These are phyloP conservation scores for Xerophyta viscosa DNA, from an alignment of 106 monocot species.

Conservation along the genomic window DNA sequence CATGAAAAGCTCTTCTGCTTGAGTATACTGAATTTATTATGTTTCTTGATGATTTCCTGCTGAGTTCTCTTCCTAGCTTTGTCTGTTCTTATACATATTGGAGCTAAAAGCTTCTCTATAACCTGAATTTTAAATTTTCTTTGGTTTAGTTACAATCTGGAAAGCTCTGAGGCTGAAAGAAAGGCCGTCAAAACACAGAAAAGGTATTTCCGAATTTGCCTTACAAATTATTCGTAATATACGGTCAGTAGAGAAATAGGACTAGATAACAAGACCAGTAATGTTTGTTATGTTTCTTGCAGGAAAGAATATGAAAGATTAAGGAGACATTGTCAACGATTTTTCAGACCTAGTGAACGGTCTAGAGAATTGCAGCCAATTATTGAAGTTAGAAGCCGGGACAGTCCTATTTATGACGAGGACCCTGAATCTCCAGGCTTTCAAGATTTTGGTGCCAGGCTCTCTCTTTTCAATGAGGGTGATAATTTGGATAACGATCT, in stretches of 20 bases:
- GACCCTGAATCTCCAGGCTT: conserved; percentile 22
- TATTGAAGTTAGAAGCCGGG: conserved; percentile 12
- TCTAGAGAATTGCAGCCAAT: conserved; percentile 19
- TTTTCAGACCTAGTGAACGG: conserved; percentile 21
- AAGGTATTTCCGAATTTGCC: conserved; percentile 31
- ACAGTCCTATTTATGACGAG: conserved; percentile 19
- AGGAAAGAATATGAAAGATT: conserved; percentile 73
- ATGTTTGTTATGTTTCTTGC: conserved; percentile 6
- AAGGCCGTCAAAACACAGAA: conserved; percentile 39
- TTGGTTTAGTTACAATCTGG: conserved; percentile 62
- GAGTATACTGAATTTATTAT: not conserved
- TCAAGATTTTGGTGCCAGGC: conserved; percentile 17
- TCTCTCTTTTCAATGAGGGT: conserved; percentile 18
- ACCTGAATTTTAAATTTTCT: conserved; percentile 4
- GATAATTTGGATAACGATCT: not conserved
- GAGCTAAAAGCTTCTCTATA: not conserved
- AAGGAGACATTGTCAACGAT: conserved; percentile 41
- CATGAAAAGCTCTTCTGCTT: not conserved
- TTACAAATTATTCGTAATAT: not conserved
- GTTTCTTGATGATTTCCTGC: not conserved
- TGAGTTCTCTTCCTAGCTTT: not conserved
- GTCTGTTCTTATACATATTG: not conserved
- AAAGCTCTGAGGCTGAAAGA: conserved; percentile 65
- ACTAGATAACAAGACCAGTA: not conserved
- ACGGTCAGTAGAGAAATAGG: not conserved